Conservation (phyloP, 805 yeast species). For the Metschnikowia colocasiae region DNA sequence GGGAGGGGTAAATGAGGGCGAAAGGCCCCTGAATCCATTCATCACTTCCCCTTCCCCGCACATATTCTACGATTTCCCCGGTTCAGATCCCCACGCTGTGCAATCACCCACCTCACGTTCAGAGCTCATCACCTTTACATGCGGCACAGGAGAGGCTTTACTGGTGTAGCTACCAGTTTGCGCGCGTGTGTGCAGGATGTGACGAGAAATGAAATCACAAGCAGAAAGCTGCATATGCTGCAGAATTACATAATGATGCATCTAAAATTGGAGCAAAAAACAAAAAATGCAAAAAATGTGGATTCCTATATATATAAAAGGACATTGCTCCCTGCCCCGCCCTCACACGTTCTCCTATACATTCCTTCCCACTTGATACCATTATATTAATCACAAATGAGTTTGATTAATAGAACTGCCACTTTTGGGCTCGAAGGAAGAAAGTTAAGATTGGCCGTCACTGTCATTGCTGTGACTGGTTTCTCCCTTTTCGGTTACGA, state of each 20-base stretch:
- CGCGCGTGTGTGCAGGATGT: neutral
- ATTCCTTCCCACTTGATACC: neutral
- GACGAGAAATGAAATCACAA: neutral
- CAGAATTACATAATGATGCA: slow-evolving; percentile 10
- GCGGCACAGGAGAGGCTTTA: neutral
- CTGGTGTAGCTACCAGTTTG: neutral
- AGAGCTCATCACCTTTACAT: slow-evolving; percentile 7
- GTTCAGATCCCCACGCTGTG: slow-evolving; percentile 1
- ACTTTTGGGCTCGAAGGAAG: slow-evolving; percentile 20
- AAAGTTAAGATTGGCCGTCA: slow-evolving; percentile 18
- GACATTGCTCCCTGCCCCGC: neutral
- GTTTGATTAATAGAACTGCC: slow-evolving; percentile 15
- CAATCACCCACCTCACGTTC: neutral
- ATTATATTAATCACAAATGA: slow-evolving; percentile 7
- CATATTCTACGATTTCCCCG: neutral
- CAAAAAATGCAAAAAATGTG: neutral
- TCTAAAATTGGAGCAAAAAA: slow-evolving; percentile 1
- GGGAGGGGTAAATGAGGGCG: neutral
- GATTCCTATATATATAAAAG: slow-evolving; percentile 4
- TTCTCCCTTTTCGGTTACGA: slow-evolving; percentile 65
- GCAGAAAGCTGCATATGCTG: neutral
- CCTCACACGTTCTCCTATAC: neutral
- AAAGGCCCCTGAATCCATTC: no score
- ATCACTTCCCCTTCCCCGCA: neutral
- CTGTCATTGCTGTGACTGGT: slow-evolving; percentile 28